These are phyloP conservation scores for Zygosaccharomyces lentus DNA, from an alignment of 805 yeast species.

Conservation along the genomic window DNA sequence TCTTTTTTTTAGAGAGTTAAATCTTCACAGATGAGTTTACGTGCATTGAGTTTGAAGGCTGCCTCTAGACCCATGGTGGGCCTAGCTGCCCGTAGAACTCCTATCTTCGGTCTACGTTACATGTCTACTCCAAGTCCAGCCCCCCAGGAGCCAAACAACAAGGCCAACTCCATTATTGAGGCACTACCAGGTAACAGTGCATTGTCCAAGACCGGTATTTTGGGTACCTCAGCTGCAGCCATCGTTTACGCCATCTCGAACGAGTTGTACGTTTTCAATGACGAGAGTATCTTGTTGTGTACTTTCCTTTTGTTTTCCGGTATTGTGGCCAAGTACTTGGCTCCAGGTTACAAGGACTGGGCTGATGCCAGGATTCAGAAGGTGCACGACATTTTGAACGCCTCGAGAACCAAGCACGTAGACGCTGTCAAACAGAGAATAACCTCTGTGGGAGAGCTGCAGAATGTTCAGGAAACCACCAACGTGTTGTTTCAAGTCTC, in stretches of 20 bases:
- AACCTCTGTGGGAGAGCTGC: conserved; percentile 77
- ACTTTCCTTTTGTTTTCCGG: conserved; percentile 76
- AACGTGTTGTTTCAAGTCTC: conserved; percentile 89
- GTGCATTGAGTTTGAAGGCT: conserved; percentile 28
- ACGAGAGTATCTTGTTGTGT: conserved; percentile 80
- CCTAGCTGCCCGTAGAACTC: conserved; percentile 25
- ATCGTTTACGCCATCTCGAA: conserved; percentile 90
- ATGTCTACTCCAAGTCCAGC: conserved; percentile 54
- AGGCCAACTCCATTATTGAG: conserved; percentile 84
- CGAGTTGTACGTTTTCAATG: conserved; percentile 88
- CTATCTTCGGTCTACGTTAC: conserved; percentile 52
- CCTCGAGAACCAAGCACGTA: conserved; percentile 86
- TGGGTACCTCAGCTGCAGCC: conserved; percentile 94
- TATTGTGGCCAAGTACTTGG: conserved; percentile 78
- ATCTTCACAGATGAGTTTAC: conserved; percentile 26
- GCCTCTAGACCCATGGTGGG: conserved; percentile 24
- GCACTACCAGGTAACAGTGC: conserved; percentile 89
- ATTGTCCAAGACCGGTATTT: conserved; percentile 87
- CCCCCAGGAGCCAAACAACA: conserved; percentile 72
- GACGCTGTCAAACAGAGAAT: conserved; percentile 92
- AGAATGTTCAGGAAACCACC: conserved; percentile 89
- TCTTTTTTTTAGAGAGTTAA: neutral
- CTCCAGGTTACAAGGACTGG: conserved; percentile 93
- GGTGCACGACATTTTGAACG: conserved; percentile 75
- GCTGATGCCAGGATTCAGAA: conserved; percentile 82